Evolutionary conservation across 2,329 filamentous ascomycete species (phyloP).

Genomic region (Coniochaeta pulveracea): DNA sequence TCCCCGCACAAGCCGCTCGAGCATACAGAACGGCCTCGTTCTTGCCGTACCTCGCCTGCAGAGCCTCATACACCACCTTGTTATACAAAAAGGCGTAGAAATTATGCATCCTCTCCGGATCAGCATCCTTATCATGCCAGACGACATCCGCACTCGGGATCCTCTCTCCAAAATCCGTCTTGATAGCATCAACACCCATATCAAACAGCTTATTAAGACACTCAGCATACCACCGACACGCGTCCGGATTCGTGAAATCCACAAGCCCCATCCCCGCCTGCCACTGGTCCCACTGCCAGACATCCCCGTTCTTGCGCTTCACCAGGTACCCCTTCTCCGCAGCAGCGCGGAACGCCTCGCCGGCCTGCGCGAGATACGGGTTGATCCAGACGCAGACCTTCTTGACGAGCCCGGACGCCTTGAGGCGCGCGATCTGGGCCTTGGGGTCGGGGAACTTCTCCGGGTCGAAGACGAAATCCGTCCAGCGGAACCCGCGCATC

Average conservation of each 20-base stretch:
- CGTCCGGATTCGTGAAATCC: constrained; percentile 63
- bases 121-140: constrained; percentile 48
- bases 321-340: constrained; percentile 57
- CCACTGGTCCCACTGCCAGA: constrained; percentile 72
- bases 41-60: constrained; percentile 39
- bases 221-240: constrained; percentile 50
- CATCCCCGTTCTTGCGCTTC: constrained; percentile 55
- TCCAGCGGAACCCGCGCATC: constrained; percentile 67
- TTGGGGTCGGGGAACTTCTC: constrained; percentile 58
- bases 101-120: constrained; percentile 62
- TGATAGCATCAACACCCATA: constrained; percentile 59
- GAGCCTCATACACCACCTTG: constrained; percentile 54
- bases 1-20: constrained; percentile 54
- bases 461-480: constrained; percentile 60
- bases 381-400: constrained; percentile 71
- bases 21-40: constrained; percentile 55
- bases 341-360: constrained; percentile 52
- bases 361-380: constrained; percentile 61
- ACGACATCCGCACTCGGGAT: constrained; percentile 54
- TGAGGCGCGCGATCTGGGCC: constrained; percentile 52
- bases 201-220: constrained; percentile 56
- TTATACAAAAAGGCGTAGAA: constrained; percentile 68
- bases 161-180: constrained; percentile 67
- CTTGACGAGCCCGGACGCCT: constrained; percentile 45
- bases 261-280: constrained; percentile 66